Conservation (phyloP, 805 yeast species). For the Alloascoidea africana region DNA sequence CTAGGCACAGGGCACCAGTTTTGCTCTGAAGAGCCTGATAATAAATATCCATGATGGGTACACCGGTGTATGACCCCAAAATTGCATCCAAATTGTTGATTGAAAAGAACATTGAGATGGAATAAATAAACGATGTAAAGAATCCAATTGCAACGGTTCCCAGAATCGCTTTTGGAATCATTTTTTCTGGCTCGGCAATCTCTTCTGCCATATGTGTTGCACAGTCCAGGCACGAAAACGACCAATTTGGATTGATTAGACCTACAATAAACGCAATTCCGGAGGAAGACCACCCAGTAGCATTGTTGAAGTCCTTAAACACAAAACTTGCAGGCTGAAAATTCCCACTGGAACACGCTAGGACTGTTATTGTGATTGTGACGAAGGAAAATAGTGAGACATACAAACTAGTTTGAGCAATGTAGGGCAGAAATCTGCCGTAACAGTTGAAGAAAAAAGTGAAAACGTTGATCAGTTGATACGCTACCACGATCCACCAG, state of each 20-base stretch:
- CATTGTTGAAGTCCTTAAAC: conserved; percentile 35
- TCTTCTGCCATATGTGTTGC: conserved; percentile 68
- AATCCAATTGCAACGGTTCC: conserved; percentile 54
- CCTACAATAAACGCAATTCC: conserved; percentile 59
- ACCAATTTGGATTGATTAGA: conserved; percentile 56
- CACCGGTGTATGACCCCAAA: conserved; percentile 34
- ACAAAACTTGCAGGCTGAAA: conserved; percentile 37
- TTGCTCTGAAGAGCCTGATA: conserved; percentile 38
- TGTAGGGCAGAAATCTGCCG: conserved; percentile 26
- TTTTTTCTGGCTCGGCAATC: conserved; percentile 36
- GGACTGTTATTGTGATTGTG: conserved; percentile 35
- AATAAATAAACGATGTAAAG: conserved; percentile 21
- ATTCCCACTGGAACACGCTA: conserved; percentile 35
- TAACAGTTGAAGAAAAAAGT: conserved; percentile 10
- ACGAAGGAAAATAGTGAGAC: conserved; percentile 35
- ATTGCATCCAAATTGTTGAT: conserved; percentile 37
- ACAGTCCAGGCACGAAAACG: conserved; percentile 52
- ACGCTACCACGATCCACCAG: conserved; percentile 14
- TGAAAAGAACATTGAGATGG: conserved; percentile 27
- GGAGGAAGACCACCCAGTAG: conserved; percentile 43
- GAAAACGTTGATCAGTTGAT: conserved; percentile 11
- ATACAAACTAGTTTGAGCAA: conserved; percentile 34
- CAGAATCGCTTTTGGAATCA: conserved; percentile 46
- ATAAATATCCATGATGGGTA: conserved; percentile 49
- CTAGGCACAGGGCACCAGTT: conserved; percentile 36